Conservation (phyloP, 805 yeast genomes). For the Barnettozyma salicaria region DNA sequence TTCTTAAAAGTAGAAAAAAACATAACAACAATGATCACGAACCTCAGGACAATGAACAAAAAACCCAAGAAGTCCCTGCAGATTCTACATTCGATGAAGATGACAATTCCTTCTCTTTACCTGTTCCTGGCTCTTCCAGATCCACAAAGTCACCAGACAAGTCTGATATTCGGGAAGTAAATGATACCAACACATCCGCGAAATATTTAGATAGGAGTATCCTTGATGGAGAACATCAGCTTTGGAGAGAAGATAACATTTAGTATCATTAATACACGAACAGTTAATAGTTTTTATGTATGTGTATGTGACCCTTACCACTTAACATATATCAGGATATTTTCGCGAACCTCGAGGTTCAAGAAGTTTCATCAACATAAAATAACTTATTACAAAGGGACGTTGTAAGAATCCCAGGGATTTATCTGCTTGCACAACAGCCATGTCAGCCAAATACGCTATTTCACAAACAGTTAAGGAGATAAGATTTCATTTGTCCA, state of each 20-base stretch:
- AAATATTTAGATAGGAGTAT: not conserved
- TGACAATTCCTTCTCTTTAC: conserved; percentile 50
- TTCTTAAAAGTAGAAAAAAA: too few relatives aligned
- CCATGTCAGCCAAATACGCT: conserved; percentile 26
- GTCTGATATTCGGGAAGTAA: conserved; percentile 9
- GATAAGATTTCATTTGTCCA: conserved; percentile 76
- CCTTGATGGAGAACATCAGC: conserved; percentile 2
- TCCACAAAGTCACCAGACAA: conserved; percentile 4
- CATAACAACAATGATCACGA: too few relatives aligned
- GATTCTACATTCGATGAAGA: conserved; percentile 13
- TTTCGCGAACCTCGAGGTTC: too few relatives aligned
- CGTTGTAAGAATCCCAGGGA: too few relatives aligned
- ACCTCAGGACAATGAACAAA: not conserved
- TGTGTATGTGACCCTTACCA: too few relatives aligned
- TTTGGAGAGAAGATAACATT: not conserved
- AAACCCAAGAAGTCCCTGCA: not conserved
- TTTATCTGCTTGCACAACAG: too few relatives aligned
- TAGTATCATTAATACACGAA: not conserved
- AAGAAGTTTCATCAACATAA: not conserved
- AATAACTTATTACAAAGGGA: not conserved
- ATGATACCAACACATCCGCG: not conserved
- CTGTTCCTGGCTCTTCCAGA: conserved; percentile 30
- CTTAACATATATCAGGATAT: too few relatives aligned
- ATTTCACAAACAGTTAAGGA: conserved; percentile 57
- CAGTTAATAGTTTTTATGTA: too few relatives aligned